phyloP scores from a whole-genome alignment of 2,329 filamentous ascomycete species.

The Pleomassaria siparia region DNA sequence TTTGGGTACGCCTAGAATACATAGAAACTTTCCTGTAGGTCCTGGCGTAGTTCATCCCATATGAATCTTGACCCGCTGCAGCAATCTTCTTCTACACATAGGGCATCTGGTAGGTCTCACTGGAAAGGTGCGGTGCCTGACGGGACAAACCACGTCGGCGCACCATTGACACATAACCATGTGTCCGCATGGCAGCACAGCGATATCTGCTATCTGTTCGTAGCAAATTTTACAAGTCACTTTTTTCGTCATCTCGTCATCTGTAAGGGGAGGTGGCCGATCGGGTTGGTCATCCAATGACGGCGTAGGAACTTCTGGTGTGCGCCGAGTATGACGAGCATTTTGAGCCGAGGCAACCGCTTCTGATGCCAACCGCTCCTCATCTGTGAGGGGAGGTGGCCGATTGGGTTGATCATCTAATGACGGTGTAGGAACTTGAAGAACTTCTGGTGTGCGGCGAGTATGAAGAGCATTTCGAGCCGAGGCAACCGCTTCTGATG shows the following conservation, averaged over 20 bases:
- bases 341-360: conserved; percentile 11
- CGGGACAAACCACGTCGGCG: conserved; percentile 53
- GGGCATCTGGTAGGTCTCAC: conserved; percentile 45
- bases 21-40: background rate
- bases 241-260: conserved; percentile 53
- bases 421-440: conserved; percentile 28
- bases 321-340: conserved; percentile 6
- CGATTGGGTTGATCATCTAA: conserved; percentile 51
- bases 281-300: conserved; percentile 51
- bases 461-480: background rate
- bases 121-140: conserved; percentile 45
- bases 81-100: conserved; percentile 50
- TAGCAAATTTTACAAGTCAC: conserved; percentile 58
- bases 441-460: conserved; percentile 14
- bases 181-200: conserved; percentile 57
- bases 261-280: conserved; percentile 51
- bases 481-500: conserved; percentile 17
- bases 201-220: conserved; percentile 54
- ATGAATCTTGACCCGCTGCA: conserved; percentile 47
- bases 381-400: conserved; percentile 51
- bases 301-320: conserved; percentile 11
- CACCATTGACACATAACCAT: conserved; percentile 59
- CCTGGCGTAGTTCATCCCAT: conserved; percentile 3
- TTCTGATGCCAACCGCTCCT: conserved; percentile 29
- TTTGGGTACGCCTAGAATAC: too few species aligned